Evolutionary conservation across 2,329 filamentous ascomycete genomes (phyloP), one percentile per base, ranked within the genome.

Genomic region (Venturia asperata): DNA sequence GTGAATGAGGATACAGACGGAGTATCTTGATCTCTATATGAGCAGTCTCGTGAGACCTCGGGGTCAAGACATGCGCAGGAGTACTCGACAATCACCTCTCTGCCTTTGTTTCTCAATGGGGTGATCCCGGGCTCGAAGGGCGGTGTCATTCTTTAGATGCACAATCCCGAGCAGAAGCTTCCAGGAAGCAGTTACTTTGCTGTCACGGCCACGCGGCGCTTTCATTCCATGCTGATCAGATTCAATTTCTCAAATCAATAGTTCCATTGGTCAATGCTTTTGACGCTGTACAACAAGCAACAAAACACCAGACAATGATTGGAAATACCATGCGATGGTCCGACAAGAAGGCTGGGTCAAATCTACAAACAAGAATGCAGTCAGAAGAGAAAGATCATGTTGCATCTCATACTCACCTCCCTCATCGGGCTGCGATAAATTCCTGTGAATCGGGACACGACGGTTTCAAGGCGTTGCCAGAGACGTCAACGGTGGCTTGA

Each of bases 401-500:
- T 37, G 52, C 24, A 37, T 58, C n/a, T 37, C 52, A 58, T 58
- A 11, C 30, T 37, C 17, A 37, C 52, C 52, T 19, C 30, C 52
- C 37, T 27, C 10, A n/a, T 34, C 7, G 30, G 52, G 30, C 52
- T 19, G 10, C 27, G 52, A 37, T 37, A 37, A n/a, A n/a, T 17
- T 37, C 27, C 37, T 30, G 52, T 58, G 52, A 7, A 37, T 34
- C 52, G 52, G 52, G 9, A n/a, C 52, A 58, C 52, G 24, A 58
- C 15, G 19, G 52, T 58, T 58, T 58, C 52, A 58, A 13, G 27
- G 17, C 52, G 27, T 58, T 58, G 30, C 27, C 30, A n/a, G 27
- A 58, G 52, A 37, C 52, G 52, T 58, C 52, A 58, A 58, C 52
- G 13, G 52, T 58, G 52, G 52, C 15, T 58, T 27, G 27, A 19